Percentiles rank a stretch among this genome's conserved stretches.
Conservation (phyloP, 148 eudicot species). For the Linanthus parryae region DNA sequence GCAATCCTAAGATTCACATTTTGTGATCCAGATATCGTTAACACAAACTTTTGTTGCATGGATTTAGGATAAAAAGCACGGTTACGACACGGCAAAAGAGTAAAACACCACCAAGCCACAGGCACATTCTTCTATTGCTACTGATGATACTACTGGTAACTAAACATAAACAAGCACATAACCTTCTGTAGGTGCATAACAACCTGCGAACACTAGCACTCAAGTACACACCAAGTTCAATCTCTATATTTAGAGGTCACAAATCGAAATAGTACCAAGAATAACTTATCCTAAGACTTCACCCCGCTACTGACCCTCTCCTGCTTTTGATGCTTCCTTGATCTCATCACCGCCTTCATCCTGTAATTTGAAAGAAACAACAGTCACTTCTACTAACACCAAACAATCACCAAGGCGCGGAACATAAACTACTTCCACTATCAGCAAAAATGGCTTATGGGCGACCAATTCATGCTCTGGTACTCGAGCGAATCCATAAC, state of each 20-base stretch:
- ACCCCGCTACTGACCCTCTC: conserved; percentile 19
- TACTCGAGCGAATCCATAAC: neutral
- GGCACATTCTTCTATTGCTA: too few relatives aligned
- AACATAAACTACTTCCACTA: too few relatives aligned
- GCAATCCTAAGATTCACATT: too few relatives aligned
- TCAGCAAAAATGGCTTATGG: neutral
- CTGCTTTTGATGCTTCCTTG: conserved; percentile 50
- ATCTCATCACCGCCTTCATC: conserved; percentile 64
- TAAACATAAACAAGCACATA: conserved; percentile 9
- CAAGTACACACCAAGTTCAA: conserved; percentile 10
- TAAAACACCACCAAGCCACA: too few relatives aligned
- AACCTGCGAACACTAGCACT: conserved; percentile 8
- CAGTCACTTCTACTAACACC: too few relatives aligned
- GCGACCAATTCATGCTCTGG: neutral
- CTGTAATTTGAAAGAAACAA: conserved; percentile 17
- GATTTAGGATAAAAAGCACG: too few relatives aligned
- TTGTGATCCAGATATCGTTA: too few relatives aligned
- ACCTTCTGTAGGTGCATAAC: conserved; percentile 5
- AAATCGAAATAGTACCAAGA: conserved; percentile 3
- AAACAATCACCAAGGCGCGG: too few relatives aligned
- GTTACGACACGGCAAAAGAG: too few relatives aligned
- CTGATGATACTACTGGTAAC: neutral
- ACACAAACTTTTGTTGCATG: too few relatives aligned
- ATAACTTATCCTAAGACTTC: conserved; percentile 13
- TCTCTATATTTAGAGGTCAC: conserved; percentile 3